Percentiles rank a stretch among this genome's conserved stretches.
Conservation (phyloP, 352 stramenopile genomes). For the Phytophthora nicotianae region DNA sequence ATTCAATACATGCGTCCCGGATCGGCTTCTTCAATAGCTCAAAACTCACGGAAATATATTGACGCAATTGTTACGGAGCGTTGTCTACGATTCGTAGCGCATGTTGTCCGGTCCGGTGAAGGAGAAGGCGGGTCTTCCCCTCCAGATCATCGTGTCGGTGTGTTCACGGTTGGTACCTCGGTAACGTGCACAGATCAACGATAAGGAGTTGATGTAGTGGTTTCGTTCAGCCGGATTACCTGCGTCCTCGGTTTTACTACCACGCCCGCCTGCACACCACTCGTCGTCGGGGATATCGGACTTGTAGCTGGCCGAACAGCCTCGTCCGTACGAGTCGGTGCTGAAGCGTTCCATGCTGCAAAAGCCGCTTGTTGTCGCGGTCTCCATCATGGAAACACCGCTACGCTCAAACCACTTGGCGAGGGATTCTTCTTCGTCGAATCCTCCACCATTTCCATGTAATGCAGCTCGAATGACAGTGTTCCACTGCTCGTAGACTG, state of each 20-base stretch:
- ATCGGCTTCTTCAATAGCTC: constrained; percentile 10
- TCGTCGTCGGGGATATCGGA: constrained; percentile 38
- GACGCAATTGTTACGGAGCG: neutral
- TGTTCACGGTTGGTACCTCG: constrained; percentile 8
- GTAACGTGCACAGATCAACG: constrained; percentile 15
- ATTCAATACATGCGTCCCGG: constrained; percentile 11
- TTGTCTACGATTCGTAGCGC: constrained; percentile 3
- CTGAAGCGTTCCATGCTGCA: constrained; percentile 20
- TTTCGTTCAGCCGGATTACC: neutral
- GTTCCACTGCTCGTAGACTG: constrained; percentile 36
- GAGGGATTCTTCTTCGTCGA: constrained; percentile 19
- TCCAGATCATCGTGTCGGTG: constrained; percentile 20
- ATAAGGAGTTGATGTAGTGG: constrained; percentile 9
- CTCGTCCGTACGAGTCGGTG: constrained; percentile 24
- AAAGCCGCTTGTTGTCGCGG: constrained; percentile 11
- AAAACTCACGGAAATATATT: constrained; percentile 8
- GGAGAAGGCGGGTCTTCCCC: constrained; percentile 16
- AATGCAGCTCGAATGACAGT: constrained; percentile 34
- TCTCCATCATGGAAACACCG: constrained; percentile 25
- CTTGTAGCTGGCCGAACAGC: constrained; percentile 23
- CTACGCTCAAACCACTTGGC: constrained; percentile 25
- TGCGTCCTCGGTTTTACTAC: constrained; percentile 4
- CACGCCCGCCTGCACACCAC: constrained; percentile 14
- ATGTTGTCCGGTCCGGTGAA: constrained; percentile 10
- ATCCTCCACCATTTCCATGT: constrained; percentile 4